Base-by-base conservation (phyloP, 208 protist species). In the Trypanosomatidae sp. region DNA sequence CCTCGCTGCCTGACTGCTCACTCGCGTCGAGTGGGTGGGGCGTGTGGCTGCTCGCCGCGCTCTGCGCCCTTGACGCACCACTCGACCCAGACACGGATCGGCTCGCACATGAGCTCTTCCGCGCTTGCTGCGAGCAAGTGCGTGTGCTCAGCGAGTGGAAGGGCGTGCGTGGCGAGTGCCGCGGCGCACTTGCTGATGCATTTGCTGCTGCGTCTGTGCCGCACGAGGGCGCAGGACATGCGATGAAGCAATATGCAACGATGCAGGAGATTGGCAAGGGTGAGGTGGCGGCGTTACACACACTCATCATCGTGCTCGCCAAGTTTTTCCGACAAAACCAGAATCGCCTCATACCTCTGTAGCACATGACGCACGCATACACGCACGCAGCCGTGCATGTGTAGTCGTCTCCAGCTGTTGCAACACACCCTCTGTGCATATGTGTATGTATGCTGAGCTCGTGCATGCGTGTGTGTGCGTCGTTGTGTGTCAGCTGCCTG, bases 261-360 rank as follows among this genome's bases (percentile, higher is more conserved):
- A 38, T 87, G 10, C 15, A 58, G 6, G 72, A 87, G 30, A 37
- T 91, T 18, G 22, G 56, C 0, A 23, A 30, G 7, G 65, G 73
- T 19, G 82, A 91, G 37, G 53, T 91, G 27, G 54, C 71, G n/a
- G 76, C 74, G 2, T 39, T 91, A 6, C 71, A 82, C 43, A 74
- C 77, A 3, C 33, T 91, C 27, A 61, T 87, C 21, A 53, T 91
- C 13, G 46, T 85, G 27, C 64, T 91, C 6, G 55, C 77, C 19
- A 85, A 79, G 33, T 58, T 87, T 19, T 91, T 91, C 46, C 56
- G 71, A 7, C 74, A 85, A 49, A 91, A 91, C 50, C 72, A 84
- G 40, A 80, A 83, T 52, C 62, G 61, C 18, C 60, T 91, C 5
- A 80, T 91, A 33, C 74, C 71, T n/a, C 52, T 90, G 26, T 88